phyloP scores from a whole-genome alignment of 2,329 filamentous ascomycete genomes.

The Diaporthe sp. region DNA sequence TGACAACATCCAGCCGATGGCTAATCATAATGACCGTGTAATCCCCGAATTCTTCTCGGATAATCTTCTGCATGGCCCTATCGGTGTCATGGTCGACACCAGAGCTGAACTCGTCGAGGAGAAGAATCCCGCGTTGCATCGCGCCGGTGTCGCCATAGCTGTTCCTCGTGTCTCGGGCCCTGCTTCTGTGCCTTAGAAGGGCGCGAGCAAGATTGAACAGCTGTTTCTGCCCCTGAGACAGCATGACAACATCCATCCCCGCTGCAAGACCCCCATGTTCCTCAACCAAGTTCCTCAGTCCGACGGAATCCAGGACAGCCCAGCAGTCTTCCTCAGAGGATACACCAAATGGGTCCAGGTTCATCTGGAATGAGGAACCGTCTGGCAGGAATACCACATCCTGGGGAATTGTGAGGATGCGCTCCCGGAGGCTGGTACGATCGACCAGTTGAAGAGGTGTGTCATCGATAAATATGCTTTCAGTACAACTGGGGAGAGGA shows the following conservation, averaged over 20 bases:
- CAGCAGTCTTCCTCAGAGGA: neutral
- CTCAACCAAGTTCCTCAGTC: neutral
- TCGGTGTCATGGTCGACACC: slow-evolving; percentile 55
- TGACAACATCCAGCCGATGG: slow-evolving; percentile 60
- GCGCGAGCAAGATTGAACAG: slow-evolving; percentile 27
- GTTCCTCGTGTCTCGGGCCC: too few species aligned
- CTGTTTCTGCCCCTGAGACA: slow-evolving; percentile 15
- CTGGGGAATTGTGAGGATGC: slow-evolving; percentile 59
- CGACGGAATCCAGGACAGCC: neutral
- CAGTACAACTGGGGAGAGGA: slow-evolving; percentile 39
- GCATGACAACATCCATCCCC: neutral
- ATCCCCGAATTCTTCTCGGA: slow-evolving; percentile 49
- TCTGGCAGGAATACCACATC: slow-evolving; percentile 59
- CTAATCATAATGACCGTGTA: slow-evolving; percentile 66
- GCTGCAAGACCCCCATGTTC: neutral
- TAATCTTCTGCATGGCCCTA: slow-evolving; percentile 52
- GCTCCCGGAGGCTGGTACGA: slow-evolving; percentile 51
- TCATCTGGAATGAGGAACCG: slow-evolving; percentile 48
- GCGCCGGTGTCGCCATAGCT: neutral
- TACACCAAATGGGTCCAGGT: slow-evolving; percentile 48
- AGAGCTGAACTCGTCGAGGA: slow-evolving; percentile 56
- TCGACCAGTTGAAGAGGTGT: slow-evolving; percentile 46
- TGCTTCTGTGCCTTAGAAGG: neutral
- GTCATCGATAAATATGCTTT: slow-evolving; percentile 52
- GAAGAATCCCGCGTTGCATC: slow-evolving; percentile 42